Percentiles rank a stretch among this genome's conserved stretches.
These are phyloP conservation scores for Panaeolus cyanescens DNA, from an alignment of 768 basidiomycete species.

Conservation along the genomic window DNA sequence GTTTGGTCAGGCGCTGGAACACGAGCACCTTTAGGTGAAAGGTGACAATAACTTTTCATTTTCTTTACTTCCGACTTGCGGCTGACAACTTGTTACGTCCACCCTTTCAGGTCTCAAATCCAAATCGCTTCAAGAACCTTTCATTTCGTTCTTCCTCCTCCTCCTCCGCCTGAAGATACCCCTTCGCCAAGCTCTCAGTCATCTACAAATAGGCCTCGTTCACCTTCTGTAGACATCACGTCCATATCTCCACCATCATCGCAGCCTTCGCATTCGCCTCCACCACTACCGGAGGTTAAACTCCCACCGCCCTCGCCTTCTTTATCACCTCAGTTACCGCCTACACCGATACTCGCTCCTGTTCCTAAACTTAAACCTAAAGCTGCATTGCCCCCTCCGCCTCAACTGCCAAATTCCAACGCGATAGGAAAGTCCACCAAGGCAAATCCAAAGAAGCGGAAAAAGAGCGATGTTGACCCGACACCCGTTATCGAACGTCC, in stretches of 20 bases:
- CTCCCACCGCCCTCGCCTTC: constrained; percentile 40
- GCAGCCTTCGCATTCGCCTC: constrained; percentile 74
- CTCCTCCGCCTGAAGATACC: constrained; percentile 76
- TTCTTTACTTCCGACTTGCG: constrained; percentile 1
- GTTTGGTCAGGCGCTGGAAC: constrained; percentile 92
- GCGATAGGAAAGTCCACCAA: constrained; percentile 51
- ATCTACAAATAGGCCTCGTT: constrained; percentile 67
- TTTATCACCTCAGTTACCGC: constrained; percentile 36
- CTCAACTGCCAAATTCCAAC: constrained; percentile 66
- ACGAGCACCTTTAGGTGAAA: constrained; percentile 80
- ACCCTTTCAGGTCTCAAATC: constrained; percentile 75
- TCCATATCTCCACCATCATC: constrained; percentile 84
- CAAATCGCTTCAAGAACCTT: constrained; percentile 98
- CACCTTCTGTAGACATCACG: constrained; percentile 82
- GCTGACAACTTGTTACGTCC: constrained; percentile 9
- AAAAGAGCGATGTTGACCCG: constrained; percentile 57
- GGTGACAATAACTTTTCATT: constrained; percentile 44
- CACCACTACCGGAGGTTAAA: constrained; percentile 55
- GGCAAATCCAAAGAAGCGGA: constrained; percentile 67
- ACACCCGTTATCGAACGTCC: constrained; percentile 39
- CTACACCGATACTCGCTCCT: constrained; percentile 32
- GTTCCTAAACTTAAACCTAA: constrained; percentile 28
- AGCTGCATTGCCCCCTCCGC: constrained; percentile 42
- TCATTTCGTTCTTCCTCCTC: constrained; percentile 93
- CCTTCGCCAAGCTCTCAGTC: constrained; percentile 79